These are phyloP conservation scores for Microbotryomycetes sp. DNA, from an alignment of 1,284 basidiomycete genomes.

Conservation along the genomic window DNA sequence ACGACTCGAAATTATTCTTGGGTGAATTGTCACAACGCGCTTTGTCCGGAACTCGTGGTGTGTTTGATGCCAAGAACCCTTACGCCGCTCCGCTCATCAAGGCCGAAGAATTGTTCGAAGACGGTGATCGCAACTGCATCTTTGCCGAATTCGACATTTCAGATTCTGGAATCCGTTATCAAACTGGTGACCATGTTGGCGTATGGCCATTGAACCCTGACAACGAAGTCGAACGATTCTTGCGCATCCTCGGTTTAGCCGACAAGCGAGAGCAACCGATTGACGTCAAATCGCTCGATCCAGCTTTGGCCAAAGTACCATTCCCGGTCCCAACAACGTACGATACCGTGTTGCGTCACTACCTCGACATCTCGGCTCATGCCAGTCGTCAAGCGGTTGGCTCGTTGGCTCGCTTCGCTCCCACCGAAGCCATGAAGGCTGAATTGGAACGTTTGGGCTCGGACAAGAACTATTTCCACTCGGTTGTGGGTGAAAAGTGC, in stretches of 20 bases:
- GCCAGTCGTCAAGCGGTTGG: constrained; percentile 90
- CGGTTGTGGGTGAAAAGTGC: constrained; percentile 67
- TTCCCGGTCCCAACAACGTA: constrained; percentile 98
- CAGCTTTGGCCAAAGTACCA: constrained; percentile 94
- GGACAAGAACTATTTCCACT: constrained; percentile 79
- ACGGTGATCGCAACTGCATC: constrained; percentile 81
- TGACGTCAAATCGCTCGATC: constrained; percentile 90
- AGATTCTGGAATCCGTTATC: constrained; percentile 94
- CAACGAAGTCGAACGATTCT: constrained; percentile 78
- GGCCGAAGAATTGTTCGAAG: constrained; percentile 77
- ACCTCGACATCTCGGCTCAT: constrained; percentile 89
- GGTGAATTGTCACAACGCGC: constrained; percentile 73
- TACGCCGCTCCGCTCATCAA: constrained; percentile 74
- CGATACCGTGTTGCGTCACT: constrained; percentile 86
- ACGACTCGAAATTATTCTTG: constrained; percentile 80
- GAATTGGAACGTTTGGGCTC: constrained; percentile 71
- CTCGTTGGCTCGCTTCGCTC: constrained; percentile 79
- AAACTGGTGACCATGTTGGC: constrained; percentile 95
- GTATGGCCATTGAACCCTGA: constrained; percentile 96
- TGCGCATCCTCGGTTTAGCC: constrained; percentile 75
- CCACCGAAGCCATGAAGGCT: constrained; percentile 66
- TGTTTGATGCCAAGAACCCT: constrained; percentile 95
- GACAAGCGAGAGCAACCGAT: constrained; percentile 65
- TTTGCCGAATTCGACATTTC: constrained; percentile 93
- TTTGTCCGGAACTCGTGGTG: constrained; percentile 83